Base-by-base conservation (phyloP, 495 filamentous ascomycete genomes). In the Neurospora africana region DNA sequence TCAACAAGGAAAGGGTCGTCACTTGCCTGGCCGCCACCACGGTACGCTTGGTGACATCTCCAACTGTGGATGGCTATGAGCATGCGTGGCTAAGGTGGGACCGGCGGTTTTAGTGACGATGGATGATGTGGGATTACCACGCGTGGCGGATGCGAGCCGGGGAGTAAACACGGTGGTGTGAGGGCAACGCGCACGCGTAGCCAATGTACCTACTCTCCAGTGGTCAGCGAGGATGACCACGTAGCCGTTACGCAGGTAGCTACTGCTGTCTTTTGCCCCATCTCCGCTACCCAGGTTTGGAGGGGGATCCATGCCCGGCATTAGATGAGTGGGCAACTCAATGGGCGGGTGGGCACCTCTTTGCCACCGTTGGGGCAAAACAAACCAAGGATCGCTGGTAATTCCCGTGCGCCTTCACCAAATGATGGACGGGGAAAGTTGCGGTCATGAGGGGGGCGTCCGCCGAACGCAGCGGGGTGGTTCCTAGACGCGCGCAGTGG, bases 41-140 rank as follows among this genome's bases (percentile, higher is more conserved):
- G 40, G 5, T 7, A 43, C 15, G 17, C 1, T n/a, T 43, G 15
- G 17, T 19, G 17, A 19, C 8, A 6, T 0, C 17, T 19, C 19
- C 5, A 19, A 1, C 7, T 10, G 19, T 21, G n/a, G 41, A 2
- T 44, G 19, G 41, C 41, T 6, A 44, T 44, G 43, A 2, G 6
- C 0, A 2, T 44, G 0, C n/a, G 43, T 21, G 19, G 3, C 0
- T 8, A 21, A 0, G 6, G 8, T 2, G n/a, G 3, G 1, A 21
- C n/a, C 0, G n/a, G 10, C 0, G 43, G 19, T 21, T 44, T 7
- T 8, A 4, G 3, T n/a, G 19, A 44, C 7, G 43, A 21, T 10
- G 41, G 19, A 21, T n/a, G 41, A 10, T 19, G 41, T n/a, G 8
- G 41, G 41, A 44, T 21, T n/a, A n/a, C 19, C 41, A n/a, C 1